Evolutionary conservation across 2,329 filamentous ascomycete genomes (phyloP).

Genomic region (Aaosphaeria arxii): DNA sequence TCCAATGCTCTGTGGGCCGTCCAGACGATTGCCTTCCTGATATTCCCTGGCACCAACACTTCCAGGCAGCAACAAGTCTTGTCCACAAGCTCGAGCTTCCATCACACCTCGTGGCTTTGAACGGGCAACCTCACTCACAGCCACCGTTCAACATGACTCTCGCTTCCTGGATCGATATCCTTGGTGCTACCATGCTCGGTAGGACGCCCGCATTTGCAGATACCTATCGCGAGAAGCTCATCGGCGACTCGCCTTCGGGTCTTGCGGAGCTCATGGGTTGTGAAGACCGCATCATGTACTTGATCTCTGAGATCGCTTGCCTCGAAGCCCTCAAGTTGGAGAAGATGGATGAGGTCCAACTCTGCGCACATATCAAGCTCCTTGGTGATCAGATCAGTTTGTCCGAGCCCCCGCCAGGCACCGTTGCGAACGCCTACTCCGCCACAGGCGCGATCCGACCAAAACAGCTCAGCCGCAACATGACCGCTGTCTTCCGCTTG

Average conservation of each 20-base stretch:
- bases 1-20: conserved; percentile 87
- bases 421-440: conserved; percentile 52
- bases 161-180: conserved; percentile 93
- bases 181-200: conserved; percentile 89
- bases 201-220: conserved; percentile 84
- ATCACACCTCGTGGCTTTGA: conserved; percentile 58
- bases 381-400: conserved; percentile 82
- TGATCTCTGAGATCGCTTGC: conserved; percentile 96
- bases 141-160: conserved; percentile 94
- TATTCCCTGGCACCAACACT: conserved; percentile 96
- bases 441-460: conserved; percentile 72
- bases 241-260: conserved; percentile 64
- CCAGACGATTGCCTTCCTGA: conserved; percentile 82
- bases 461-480: conserved; percentile 80
- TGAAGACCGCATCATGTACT: conserved; percentile 94
- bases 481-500: conserved; percentile 85
- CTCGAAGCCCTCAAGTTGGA: conserved; percentile 81
- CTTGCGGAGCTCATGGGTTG: conserved; percentile 95
- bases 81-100: conserved; percentile 83
- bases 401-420: conserved; percentile 61
- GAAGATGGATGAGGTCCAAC: conserved; percentile 75
- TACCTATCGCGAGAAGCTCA: conserved; percentile 92
- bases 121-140: conserved; percentile 57
- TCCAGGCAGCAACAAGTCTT: conserved; percentile 82
- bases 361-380: conserved; percentile 87